Evolutionary conservation across 306 rosid genomes (phyloP).

Genomic region (Acmispon strigosus): DNA sequence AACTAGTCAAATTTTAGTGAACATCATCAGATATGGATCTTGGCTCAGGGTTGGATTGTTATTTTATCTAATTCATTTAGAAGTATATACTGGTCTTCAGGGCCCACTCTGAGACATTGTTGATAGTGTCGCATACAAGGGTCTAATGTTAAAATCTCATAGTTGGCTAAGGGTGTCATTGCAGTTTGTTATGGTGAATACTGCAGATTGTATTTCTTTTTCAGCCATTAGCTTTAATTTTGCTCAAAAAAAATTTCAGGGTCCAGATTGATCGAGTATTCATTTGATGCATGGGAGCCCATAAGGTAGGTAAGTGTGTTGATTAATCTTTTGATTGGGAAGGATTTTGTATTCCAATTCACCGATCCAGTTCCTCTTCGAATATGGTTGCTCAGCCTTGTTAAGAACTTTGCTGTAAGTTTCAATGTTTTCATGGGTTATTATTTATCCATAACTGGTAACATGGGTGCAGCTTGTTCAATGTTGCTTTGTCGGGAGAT

Average conservation of each 20-base stretch:
- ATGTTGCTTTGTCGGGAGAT: neutral
- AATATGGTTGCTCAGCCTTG: conserved; percentile 22
- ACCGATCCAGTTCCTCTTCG: neutral
- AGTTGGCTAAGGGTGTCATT: conserved; percentile 20
- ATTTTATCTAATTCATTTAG: conserved; percentile 5
- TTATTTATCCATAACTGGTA: conserved; percentile 13
- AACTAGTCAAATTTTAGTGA: conserved; percentile 17
- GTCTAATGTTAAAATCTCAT: conserved; percentile 10
- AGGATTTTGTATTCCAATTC: conserved; percentile 7
- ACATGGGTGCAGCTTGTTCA: conserved; percentile 1
- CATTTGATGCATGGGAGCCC: conserved; percentile 41
- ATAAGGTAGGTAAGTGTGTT: conserved; percentile 53
- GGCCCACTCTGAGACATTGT: neutral
- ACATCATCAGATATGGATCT: conserved; percentile 16
- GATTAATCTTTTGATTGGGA: conserved; percentile 29
- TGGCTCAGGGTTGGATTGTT: neutral
- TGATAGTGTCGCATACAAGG: conserved; percentile 1
- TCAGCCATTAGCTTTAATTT: conserved; percentile 55
- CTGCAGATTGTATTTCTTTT: conserved; percentile 25
- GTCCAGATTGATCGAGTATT: conserved; percentile 53
- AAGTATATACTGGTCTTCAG: neutral
- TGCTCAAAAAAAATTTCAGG: conserved; percentile 62
- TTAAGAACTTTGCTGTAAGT: conserved; percentile 38
- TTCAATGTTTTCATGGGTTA: conserved; percentile 10
- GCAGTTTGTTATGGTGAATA: conserved; percentile 18